A percentile compares a stretch with the other conserved stretches of the same genome.
Evolutionary conservation across 1,284 basidiomycete genomes (phyloP).

Genomic region (Caloboletus firmus): DNA sequence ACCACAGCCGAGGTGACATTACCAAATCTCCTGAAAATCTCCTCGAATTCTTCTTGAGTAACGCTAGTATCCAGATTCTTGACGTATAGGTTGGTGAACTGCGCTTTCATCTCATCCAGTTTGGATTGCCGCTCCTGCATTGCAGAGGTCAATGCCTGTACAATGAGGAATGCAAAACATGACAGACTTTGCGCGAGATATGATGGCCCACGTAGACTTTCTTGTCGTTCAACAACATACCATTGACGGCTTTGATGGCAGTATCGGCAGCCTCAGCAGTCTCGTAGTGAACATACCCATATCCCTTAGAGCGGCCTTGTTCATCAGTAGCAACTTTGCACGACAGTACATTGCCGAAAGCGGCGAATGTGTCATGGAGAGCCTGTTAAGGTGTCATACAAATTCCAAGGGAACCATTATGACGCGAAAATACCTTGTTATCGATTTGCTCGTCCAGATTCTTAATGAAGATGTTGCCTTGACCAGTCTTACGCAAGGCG

Average conservation of each 20-base stretch:
- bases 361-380: constrained; percentile 98
- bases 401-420: neutral
- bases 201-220: constrained; percentile 99
- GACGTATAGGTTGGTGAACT: constrained; percentile 98
- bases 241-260: constrained; percentile 98
- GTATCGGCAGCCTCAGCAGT: constrained; percentile 94
- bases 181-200: constrained; percentile 88
- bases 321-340: constrained; percentile 99
- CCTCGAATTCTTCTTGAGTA: constrained; percentile 85
- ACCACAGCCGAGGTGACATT: constrained; percentile 88
- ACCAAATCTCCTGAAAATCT: constrained; percentile 82
- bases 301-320: constrained; percentile 90
- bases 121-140: constrained; percentile 91
- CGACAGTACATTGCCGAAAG: constrained; percentile 97
- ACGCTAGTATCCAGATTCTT: constrained; percentile 94
- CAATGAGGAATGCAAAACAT: neutral
- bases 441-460: constrained; percentile 98
- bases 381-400: constrained; percentile 51
- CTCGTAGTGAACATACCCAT: constrained; percentile 99
- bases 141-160: neutral
- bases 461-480: constrained; percentile 99
- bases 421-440: constrained; percentile 75
- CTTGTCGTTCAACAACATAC: constrained; percentile 99
- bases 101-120: constrained; percentile 94
- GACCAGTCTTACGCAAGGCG: constrained; percentile 97